Evolutionary conservation across 2,329 filamentous ascomycete species (phyloP).

Genomic region (Emydomyces testavorans): DNA sequence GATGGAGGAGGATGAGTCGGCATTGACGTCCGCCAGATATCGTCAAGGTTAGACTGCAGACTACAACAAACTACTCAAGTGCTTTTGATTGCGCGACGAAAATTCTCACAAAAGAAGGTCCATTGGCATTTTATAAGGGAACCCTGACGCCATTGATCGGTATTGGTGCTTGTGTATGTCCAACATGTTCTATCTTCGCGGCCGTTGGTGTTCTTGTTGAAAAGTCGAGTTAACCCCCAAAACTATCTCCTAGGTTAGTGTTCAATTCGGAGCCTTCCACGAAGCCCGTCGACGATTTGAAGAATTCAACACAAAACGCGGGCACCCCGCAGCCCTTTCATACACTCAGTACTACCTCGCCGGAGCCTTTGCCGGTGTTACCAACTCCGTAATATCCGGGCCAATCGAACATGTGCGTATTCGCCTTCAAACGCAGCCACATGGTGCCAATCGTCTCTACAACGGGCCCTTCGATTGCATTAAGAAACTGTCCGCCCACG

Average conservation of each 20-base stretch:
- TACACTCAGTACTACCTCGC: slow-evolving; percentile 83
- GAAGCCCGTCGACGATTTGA: slow-evolving; percentile 80
- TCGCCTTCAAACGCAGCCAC: slow-evolving; percentile 88
- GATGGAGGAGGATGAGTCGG: not conserved
- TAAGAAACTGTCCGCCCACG: slow-evolving; percentile 60
- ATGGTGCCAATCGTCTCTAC: slow-evolving; percentile 70
- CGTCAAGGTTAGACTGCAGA: slow-evolving; percentile 94
- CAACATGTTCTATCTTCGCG: no score
- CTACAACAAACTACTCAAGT: slow-evolving; percentile 65
- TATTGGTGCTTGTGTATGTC: slow-evolving; percentile 78
- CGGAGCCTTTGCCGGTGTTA: slow-evolving; percentile 82
- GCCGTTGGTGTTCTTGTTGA: no score
- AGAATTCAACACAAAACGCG: slow-evolving; percentile 49
- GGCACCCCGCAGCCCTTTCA: slow-evolving; percentile 43
- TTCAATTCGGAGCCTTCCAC: slow-evolving; percentile 97
- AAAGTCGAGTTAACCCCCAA: no score
- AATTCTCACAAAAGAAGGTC: slow-evolving; percentile 80
- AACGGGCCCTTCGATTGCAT: slow-evolving; percentile 80
- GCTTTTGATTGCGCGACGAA: slow-evolving; percentile 69
- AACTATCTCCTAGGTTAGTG: slow-evolving; percentile 47
- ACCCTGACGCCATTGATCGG: slow-evolving; percentile 88
- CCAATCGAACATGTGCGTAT: slow-evolving; percentile 98
- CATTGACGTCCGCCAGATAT: slow-evolving; percentile 52
- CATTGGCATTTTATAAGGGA: slow-evolving; percentile 94
- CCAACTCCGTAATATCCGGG: slow-evolving; percentile 76